phyloP scores from a whole-genome alignment of 2,329 filamentous ascomycete genomes.

The Incumbomyces lentus region DNA sequence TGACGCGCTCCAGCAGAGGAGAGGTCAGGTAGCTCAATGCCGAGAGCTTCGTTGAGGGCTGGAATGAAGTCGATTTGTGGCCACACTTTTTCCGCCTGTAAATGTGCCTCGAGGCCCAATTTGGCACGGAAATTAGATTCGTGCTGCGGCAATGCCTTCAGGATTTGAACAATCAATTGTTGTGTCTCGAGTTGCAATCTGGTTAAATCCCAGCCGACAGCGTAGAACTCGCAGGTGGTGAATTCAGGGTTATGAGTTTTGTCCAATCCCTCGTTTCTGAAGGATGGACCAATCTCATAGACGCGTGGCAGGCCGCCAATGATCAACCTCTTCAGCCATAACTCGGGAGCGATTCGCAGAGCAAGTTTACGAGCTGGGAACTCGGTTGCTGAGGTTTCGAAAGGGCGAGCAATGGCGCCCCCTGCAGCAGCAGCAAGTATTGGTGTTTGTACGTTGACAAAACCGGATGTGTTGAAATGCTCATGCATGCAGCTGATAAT shows the following conservation, averaged over 20 bases:
- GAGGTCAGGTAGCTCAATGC: conserved; percentile 56
- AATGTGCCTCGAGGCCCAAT: neutral
- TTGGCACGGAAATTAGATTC: neutral
- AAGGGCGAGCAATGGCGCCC: conserved; percentile 80
- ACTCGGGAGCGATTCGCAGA: conserved; percentile 81
- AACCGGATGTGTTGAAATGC: conserved; percentile 60
- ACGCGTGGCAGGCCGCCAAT: conserved; percentile 79
- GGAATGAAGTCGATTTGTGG: conserved; percentile 68
- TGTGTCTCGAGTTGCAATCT: conserved; percentile 65
- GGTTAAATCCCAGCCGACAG: conserved; percentile 66
- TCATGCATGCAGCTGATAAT: conserved; percentile 65
- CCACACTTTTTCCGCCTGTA: neutral
- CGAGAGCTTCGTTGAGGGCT: conserved; percentile 59
- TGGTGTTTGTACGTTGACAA: conserved; percentile 84
- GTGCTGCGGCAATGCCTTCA: neutral
- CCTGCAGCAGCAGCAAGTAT: conserved; percentile 72
- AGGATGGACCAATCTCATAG: conserved; percentile 86
- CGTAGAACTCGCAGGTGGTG: conserved; percentile 95
- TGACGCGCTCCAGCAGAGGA: conserved; percentile 43
- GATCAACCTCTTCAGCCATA: conserved; percentile 88
- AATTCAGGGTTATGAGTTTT: conserved; percentile 94
- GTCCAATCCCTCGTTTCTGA: conserved; percentile 85
- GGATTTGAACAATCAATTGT: conserved; percentile 45
- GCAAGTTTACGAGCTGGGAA: conserved; percentile 61
- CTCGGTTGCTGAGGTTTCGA: conserved; percentile 68